Conservation (phyloP, 2,329 filamentous ascomycete genomes). For the Colletotrichum euphorbiae region DNA sequence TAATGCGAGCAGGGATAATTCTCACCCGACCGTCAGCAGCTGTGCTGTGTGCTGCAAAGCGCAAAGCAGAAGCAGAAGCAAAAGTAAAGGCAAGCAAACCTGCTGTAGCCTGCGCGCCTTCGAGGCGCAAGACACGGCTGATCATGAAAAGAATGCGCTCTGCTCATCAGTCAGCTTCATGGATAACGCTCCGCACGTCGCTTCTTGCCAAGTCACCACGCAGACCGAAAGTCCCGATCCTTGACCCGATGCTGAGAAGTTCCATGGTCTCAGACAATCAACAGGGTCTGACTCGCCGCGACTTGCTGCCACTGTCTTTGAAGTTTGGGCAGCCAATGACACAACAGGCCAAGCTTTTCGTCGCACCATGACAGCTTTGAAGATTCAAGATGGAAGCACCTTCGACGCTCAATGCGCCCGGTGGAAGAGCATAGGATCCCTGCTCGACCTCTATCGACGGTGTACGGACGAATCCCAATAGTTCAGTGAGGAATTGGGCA, state of each 20-base stretch:
- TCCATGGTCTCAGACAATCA: background rate
- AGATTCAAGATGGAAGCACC: background rate
- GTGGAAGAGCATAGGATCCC: background rate
- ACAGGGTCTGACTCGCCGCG: constrained; percentile 10
- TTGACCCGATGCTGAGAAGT: constrained; percentile 21
- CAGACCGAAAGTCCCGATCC: constrained; percentile 26
- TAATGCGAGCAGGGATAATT: constrained; percentile 2
- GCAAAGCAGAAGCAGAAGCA: background rate
- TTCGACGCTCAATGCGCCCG: constrained; percentile 19
- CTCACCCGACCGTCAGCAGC: constrained; percentile 18
- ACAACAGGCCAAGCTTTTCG: constrained; percentile 32
- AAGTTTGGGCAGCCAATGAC: constrained; percentile 13
- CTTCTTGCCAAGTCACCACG: constrained; percentile 31
- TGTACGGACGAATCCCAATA: background rate
- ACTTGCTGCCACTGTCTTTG: background rate
- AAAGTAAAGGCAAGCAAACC: background rate
- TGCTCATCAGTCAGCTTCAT: background rate
- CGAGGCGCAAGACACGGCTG: background rate
- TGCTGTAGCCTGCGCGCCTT: background rate
- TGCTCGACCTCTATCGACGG: background rate
- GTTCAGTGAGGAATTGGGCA: constrained; percentile 1
- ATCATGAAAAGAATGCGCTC: background rate
- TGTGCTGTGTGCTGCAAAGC: background rate
- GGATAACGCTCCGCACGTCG: background rate
- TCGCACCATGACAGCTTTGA: constrained; percentile 24